A percentile compares a stretch with the other conserved stretches of the same genome.
These are phyloP conservation scores for Erythrophleum fordii DNA, from an alignment of 306 rosid species.

Conservation along the genomic window DNA sequence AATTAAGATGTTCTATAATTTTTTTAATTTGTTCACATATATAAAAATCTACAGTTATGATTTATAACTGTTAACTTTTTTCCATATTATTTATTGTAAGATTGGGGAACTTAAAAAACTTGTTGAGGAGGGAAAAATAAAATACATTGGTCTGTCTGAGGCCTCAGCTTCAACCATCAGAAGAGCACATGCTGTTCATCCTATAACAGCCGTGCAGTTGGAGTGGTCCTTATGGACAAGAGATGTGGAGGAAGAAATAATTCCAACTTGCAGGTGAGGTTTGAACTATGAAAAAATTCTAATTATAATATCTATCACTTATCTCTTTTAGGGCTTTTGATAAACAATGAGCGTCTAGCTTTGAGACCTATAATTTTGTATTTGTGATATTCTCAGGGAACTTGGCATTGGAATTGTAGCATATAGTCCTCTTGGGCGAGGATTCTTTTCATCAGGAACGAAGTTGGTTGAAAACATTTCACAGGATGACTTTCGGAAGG, in stretches of 20 bases:
- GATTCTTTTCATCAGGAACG: slow-evolving; percentile 58
- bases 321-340: not conserved
- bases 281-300: not conserved
- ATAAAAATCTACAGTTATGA: not conserved
- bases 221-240: slow-evolving; percentile 68
- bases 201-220: slow-evolving; percentile 59
- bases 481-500: slow-evolving; percentile 51
- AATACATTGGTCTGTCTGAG: slow-evolving; percentile 64
- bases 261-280: slow-evolving; percentile 61
- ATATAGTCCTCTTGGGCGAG: slow-evolving; percentile 67
- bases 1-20: not conserved
- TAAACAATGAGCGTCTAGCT: not conserved
- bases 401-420: slow-evolving; percentile 71
- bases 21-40: not conserved
- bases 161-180: slow-evolving; percentile 71
- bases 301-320: not conserved
- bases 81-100: slow-evolving; percentile 25
- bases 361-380: not conserved
- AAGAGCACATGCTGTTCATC: slow-evolving; percentile 64
- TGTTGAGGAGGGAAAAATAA: slow-evolving; percentile 64
- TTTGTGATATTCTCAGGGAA: slow-evolving; percentile 40
- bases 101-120: slow-evolving; percentile 63
- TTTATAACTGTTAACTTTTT: not conserved
- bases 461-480: slow-evolving; percentile 35
- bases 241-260: slow-evolving; percentile 62